Base-by-base conservation (phyloP, 139 green algal genomes). In the Volvox reticuliferus region DNA sequence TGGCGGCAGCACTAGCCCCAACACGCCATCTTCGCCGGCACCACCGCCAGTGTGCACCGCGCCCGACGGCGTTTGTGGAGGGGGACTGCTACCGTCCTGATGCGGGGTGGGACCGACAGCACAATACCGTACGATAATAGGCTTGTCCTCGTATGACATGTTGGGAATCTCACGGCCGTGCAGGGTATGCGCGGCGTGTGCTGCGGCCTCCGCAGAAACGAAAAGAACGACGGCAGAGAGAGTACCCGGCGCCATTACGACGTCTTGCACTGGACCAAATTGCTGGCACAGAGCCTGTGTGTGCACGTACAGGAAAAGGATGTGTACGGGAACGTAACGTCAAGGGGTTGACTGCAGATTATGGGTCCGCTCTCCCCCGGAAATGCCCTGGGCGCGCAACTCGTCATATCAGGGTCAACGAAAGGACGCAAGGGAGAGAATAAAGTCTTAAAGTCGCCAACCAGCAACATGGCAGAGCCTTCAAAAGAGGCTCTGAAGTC, bases 221-320 rank as follows among this genome's bases (percentile, higher is more conserved):
- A 96, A 98, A 91, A 97, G 97, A 37, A 98, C 96, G 83, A 97
- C 96, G 0, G 96, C 96, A 61, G 97, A 98, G 92, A 97, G 97
- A 79, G 95, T 93, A 36, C 95, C 95, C 0, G 96, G 96, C 84
- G 97, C 97, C 33, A 96, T 96, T 18, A 97, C 92, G 44, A 96
- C 94, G 87, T 98, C 96, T 30, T 97, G 94, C n/a, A 98, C 94
- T 0, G 88, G 81, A 3, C 96, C 96, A 80, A 94, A 96, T 44
- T 91, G 82, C 63, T 97, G 94, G 87, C 97, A 97, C 33, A 97
- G 88, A 13, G 91, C 90, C 82, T 96, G 95, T 20, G 96, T 92
- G 44, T 55, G 44, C 9, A 55, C 44, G 9, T 55, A 55, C 9
- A 55, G 44, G 44, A 55, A 55, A 55, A 9, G 44, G 9, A 55